Conservation (phyloP, 2,329 filamentous ascomycete species). For the Hypoxylon sp. region DNA sequence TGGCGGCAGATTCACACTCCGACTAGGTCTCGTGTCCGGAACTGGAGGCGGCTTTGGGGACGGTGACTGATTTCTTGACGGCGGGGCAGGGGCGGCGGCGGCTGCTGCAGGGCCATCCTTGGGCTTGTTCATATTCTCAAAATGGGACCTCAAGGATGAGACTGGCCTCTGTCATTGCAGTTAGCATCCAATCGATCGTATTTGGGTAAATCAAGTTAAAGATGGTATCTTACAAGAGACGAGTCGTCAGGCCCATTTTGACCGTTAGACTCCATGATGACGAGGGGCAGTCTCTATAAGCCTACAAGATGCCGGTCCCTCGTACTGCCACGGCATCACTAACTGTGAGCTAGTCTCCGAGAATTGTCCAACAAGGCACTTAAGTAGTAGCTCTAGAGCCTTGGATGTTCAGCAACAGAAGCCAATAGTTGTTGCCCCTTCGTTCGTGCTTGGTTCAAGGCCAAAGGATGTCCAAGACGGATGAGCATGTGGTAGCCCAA, state of each 20-base stretch:
- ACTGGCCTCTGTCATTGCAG: constrained; percentile 75
- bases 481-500: constrained; percentile 34
- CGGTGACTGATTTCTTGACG: constrained; percentile 53
- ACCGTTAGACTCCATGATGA: constrained; percentile 61
- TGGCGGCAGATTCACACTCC: constrained; percentile 47
- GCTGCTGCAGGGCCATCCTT: constrained; percentile 57
- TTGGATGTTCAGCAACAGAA: constrained; percentile 8
- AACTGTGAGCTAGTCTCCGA: constrained; percentile 24
- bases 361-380: constrained; percentile 40
- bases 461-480: constrained; percentile 17
- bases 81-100: constrained; percentile 49
- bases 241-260: constrained; percentile 79
- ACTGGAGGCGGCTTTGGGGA: constrained; percentile 55
- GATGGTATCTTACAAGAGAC: constrained; percentile 74
- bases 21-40: constrained; percentile 53
- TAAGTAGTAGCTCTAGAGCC: constrained; percentile 9
- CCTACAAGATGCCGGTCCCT: constrained; percentile 40
- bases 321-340: constrained; percentile 49
- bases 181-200: constrained; percentile 48
- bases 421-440: constrained; percentile 8
- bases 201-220: constrained; percentile 6
- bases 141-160: constrained; percentile 83
- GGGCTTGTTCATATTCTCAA: constrained; percentile 79
- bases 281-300: constrained; percentile 48
- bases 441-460: constrained; percentile 24